Conservation (phyloP, 177 flowering plant species). For the Tripterygium wilfordii region DNA sequence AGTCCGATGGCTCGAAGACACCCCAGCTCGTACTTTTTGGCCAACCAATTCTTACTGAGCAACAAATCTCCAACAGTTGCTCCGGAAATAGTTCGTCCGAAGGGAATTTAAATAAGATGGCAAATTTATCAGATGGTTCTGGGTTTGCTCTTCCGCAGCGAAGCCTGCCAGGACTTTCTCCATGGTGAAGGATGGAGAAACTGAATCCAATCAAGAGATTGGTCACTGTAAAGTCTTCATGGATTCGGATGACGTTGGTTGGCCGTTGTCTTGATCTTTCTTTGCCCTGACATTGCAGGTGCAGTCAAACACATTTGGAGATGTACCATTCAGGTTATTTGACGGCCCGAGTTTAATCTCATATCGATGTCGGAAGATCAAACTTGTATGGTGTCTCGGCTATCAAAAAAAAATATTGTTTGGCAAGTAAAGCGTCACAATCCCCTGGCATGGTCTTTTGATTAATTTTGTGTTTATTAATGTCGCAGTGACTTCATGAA, state of each 20-base stretch:
- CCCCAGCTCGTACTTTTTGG: conserved; percentile 68
- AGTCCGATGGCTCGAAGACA: conserved; percentile 28
- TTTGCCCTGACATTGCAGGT: conserved; percentile 27
- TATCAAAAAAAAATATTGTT: no score
- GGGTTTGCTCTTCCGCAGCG: conserved; percentile 26
- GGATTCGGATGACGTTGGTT: conserved; percentile 44
- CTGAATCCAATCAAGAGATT: conserved; percentile 18
- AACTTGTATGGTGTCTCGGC: no score
- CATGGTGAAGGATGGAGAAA: conserved; percentile 15
- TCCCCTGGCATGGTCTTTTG: no score
- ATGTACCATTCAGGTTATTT: conserved; percentile 56
- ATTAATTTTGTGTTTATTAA: not conserved
- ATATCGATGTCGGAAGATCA: no score
- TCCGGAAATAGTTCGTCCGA: conserved; percentile 41
- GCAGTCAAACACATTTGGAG: conserved; percentile 33
- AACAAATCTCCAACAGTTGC: conserved; percentile 44
- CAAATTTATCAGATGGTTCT: conserved; percentile 31
- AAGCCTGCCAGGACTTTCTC: conserved; percentile 8
- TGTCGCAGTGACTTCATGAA: conserved; percentile 40
- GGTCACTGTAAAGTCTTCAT: conserved; percentile 49
- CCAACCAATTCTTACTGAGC: conserved; percentile 51
- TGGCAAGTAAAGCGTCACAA: no score
- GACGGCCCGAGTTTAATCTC: no score
- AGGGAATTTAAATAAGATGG: conserved; percentile 29
- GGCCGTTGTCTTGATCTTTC: conserved; percentile 37